These are phyloP conservation scores for Emericellopsis atlantica DNA, from an alignment of 2,329 filamentous ascomycete genomes.

Conservation along the genomic window DNA sequence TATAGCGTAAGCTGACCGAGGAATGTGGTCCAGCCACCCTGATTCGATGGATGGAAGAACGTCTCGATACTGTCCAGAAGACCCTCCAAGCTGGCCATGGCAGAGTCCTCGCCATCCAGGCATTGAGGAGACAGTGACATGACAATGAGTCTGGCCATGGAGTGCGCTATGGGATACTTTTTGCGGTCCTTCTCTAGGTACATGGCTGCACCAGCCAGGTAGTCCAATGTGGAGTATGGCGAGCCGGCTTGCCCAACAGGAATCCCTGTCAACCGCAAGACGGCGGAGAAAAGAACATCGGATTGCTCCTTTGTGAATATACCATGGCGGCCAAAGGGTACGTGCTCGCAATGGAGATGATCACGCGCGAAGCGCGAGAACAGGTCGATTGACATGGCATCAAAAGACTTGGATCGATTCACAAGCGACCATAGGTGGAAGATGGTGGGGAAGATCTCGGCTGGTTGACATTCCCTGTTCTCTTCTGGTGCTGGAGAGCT, in stretches of 20 bases:
- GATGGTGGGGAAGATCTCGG: slow-evolving; percentile 81
- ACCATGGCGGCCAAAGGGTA: slow-evolving; percentile 75
- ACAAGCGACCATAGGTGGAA: slow-evolving; percentile 96
- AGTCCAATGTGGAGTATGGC: slow-evolving; percentile 77
- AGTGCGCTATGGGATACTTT: slow-evolving; percentile 83
- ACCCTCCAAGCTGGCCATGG: slow-evolving; percentile 76
- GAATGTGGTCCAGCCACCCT: slow-evolving; percentile 81
- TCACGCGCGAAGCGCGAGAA: slow-evolving; percentile 81
- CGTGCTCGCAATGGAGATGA: slow-evolving; percentile 59
- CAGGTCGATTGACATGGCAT: slow-evolving; percentile 79
- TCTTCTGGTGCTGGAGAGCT: slow-evolving; percentile 65
- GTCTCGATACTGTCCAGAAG: slow-evolving; percentile 93
- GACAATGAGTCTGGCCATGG: slow-evolving; percentile 84
- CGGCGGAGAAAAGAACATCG: slow-evolving; percentile 81
- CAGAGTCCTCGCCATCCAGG: slow-evolving; percentile 62
- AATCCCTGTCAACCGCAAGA: slow-evolving; percentile 83
- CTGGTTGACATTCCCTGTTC: slow-evolving; percentile 66
- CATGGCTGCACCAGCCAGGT: slow-evolving; percentile 68
- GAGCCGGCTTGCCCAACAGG: slow-evolving; percentile 93
- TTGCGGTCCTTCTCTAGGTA: slow-evolving; percentile 87
- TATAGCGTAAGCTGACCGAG: slow-evolving; percentile 86
- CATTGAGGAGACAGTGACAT: slow-evolving; percentile 85
- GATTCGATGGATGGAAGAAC: slow-evolving; percentile 97
- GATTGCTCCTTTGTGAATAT: slow-evolving; percentile 91
- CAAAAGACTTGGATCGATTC: slow-evolving; percentile 76